Conservation (phyloP, 1,139 yeast species). For the Ogataea hybrid region DNA sequence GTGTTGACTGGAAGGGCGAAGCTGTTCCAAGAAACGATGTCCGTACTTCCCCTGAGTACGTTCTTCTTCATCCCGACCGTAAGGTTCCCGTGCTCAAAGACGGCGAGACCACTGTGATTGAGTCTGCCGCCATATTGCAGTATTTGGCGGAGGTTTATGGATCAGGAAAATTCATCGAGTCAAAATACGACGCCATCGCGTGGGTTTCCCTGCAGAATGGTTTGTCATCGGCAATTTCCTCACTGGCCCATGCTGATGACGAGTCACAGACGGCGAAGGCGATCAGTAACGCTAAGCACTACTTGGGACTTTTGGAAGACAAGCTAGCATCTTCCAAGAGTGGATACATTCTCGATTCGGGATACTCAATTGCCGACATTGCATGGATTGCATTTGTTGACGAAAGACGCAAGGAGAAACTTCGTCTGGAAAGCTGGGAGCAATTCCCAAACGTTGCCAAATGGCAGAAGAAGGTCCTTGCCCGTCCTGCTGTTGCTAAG, state of each 20-base stretch:
- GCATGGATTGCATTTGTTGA: slow-evolving; percentile 7
- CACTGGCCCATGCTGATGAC: not conserved
- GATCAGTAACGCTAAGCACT: not conserved
- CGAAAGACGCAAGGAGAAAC: not conserved
- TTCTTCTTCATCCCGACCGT: not conserved
- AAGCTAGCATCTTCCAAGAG: not conserved
- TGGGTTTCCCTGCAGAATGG: not conserved
- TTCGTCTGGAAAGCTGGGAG: not conserved
- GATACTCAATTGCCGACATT: slow-evolving; percentile 8
- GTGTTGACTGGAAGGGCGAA: not conserved
- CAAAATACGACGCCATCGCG: not conserved
- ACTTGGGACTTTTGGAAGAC: not conserved
- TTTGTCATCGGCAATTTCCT: not conserved
- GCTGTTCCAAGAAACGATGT: not conserved
- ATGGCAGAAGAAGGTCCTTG: not conserved
- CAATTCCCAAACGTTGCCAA: not conserved
- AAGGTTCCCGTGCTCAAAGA: not conserved
- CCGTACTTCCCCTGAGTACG: not conserved
- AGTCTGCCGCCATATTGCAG: not conserved
- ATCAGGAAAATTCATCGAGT: not conserved
- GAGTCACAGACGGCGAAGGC: not conserved
- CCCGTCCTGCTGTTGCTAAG: not conserved
- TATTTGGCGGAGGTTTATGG: not conserved
- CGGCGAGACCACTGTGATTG: not conserved
- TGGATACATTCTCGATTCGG: slow-evolving; percentile 4